These are phyloP conservation scores for Kwoniella bestiolae DNA, from an alignment of 768 basidiomycete genomes.

Conservation along the genomic window DNA sequence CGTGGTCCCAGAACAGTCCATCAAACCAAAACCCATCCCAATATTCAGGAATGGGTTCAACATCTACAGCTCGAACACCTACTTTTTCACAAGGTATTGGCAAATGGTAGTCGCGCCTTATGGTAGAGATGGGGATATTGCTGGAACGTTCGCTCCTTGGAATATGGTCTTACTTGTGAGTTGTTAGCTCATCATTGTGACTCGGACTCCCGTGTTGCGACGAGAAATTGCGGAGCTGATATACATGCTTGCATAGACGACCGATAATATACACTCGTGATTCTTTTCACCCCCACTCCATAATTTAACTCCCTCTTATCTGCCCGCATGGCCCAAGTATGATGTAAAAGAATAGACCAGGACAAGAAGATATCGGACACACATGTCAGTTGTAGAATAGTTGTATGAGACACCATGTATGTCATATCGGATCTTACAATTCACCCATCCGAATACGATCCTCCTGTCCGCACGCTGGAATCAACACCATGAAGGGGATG, in stretches of 20 bases:
- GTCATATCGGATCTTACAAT: too few relatives aligned
- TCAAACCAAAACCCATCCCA: background rate
- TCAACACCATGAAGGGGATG: too few relatives aligned
- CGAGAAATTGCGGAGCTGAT: too few relatives aligned
- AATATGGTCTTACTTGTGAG: slow-evolving; percentile 4
- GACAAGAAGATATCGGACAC: too few relatives aligned
- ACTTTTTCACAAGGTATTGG: slow-evolving; percentile 14
- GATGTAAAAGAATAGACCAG: background rate
- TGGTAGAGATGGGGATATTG: slow-evolving; percentile 1
- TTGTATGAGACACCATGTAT: background rate
- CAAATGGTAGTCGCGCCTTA: slow-evolving; percentile 11
- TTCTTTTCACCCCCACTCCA: background rate
- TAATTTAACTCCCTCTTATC: background rate
- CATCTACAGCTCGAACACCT: slow-evolving; percentile 1
- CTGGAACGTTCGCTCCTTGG: slow-evolving; percentile 5
- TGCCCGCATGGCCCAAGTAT: background rate
- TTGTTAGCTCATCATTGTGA: background rate
- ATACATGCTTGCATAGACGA: too few relatives aligned
- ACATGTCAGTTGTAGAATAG: background rate
- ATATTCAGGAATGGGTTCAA: slow-evolving; percentile 3
- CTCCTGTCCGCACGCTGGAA: too few relatives aligned
- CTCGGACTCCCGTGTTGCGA: background rate
- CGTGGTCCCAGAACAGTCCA: slow-evolving; percentile 3
- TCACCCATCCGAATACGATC: too few relatives aligned
- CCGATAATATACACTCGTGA: background rate